Conservation (phyloP, 371 early-diverging fungal genomes). For the Mortierella sp. region DNA sequence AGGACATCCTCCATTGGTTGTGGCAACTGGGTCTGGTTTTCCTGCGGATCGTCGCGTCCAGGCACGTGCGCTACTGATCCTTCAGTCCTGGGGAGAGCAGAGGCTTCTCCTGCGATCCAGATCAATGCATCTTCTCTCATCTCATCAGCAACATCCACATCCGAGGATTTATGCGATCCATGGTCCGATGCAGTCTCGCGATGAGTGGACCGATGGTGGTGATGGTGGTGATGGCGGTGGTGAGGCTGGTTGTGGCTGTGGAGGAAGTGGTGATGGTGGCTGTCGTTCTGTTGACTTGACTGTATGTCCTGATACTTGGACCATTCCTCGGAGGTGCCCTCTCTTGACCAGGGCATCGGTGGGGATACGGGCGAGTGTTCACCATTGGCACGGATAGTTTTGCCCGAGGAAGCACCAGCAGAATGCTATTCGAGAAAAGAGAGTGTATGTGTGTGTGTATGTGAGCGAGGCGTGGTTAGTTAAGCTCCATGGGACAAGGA, state of each 20-base stretch:
- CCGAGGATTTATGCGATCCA: too few species aligned
- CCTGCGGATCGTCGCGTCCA: too few species aligned
- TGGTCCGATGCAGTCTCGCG: too few species aligned
- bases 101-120: too few species aligned
- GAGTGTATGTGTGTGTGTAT: too few species aligned
- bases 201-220: neutral
- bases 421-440: neutral
- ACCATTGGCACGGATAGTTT: conserved; percentile 12
- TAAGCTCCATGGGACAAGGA: neutral
- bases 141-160: too few species aligned
- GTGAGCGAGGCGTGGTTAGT: neutral
- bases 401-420: neutral
- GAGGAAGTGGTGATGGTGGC: conserved; percentile 11
- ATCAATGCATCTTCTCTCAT: too few species aligned
- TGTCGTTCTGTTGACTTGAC: conserved; percentile 36
- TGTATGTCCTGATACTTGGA: conserved; percentile 43
- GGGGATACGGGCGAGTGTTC: conserved; percentile 45
- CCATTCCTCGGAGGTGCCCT: conserved; percentile 42
- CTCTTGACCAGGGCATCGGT: conserved; percentile 47
- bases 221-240: neutral
- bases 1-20: neutral
- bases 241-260: conserved; percentile 1
- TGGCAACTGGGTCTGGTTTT: neutral
- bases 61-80: too few species aligned
- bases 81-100: too few species aligned